Evolutionary conservation across 768 basidiomycete genomes (phyloP).

Genomic region (Auriscalpium vulgare): DNA sequence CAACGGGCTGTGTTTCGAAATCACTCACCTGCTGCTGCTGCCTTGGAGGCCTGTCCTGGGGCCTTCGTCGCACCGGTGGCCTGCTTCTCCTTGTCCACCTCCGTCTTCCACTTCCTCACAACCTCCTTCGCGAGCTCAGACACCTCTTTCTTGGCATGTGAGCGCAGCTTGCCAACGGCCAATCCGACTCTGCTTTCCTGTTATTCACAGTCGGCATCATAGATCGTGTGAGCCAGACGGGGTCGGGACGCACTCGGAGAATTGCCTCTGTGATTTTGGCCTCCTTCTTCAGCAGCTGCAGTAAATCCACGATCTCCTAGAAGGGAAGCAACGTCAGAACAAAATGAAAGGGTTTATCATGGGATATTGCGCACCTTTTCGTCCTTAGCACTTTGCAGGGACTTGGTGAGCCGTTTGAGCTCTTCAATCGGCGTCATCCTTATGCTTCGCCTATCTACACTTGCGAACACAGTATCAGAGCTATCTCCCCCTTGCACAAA

Average conservation of each 20-base stretch:
- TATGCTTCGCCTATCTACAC: neutral
- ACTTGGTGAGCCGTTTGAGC: constrained; percentile 15
- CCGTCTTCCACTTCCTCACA: constrained; percentile 86
- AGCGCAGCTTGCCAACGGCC: constrained; percentile 85
- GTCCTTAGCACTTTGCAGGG: constrained; percentile 11
- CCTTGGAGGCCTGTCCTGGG: constrained; percentile 7
- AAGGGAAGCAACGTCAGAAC: constrained; percentile 22
- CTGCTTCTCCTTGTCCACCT: constrained; percentile 59
- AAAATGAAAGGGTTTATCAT: constrained; percentile 14
- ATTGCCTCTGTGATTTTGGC: constrained; percentile 63
- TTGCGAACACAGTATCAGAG: neutral
- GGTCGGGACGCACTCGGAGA: constrained; percentile 53
- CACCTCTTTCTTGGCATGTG: constrained; percentile 63
- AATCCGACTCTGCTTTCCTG: constrained; percentile 90
- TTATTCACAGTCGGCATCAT: neutral
- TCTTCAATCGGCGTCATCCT: constrained; percentile 14
- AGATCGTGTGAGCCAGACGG: constrained; percentile 18
- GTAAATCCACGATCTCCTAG: constrained; percentile 57
- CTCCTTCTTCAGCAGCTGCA: constrained; percentile 57
- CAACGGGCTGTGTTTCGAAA: no score
- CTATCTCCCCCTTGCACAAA: neutral
- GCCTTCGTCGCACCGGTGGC: constrained; percentile 31
- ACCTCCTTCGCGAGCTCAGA: constrained; percentile 82
- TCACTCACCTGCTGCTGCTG: constrained; percentile 32
- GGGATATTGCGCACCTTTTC: constrained; percentile 10